Evolutionary conservation across 2,329 filamentous ascomycete species (phyloP), one percentile per base, ranked within the genome.

Genomic region (Daldinia eschscholtzii): DNA sequence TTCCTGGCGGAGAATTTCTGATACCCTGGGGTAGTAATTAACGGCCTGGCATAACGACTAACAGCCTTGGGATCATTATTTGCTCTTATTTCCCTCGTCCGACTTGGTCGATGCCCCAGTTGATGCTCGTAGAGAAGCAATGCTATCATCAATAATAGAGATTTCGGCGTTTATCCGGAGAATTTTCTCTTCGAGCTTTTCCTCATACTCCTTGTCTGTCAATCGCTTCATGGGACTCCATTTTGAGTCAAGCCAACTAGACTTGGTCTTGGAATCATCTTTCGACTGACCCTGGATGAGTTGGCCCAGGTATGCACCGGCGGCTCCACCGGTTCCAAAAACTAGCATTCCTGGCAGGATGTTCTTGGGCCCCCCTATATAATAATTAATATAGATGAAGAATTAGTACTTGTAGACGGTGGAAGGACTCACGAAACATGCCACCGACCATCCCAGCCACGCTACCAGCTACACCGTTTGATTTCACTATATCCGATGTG

Each of bases 91-190:
- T 18, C 65, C 61, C 39, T 55, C 60, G 33, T 26, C 57, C 18
- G 56, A 12, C 41, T 64, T 58, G 18, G 57, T 12, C 28, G 68
- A 42, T 50, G 52, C 35, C 20, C 65, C 42, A 26, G 46, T 63
- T 30, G 69, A 68, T 39, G 67, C 73, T 64, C 74, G 79, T n/a
- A 83, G 70, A 33, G 78, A 77, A 1, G 79, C 87, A 70, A 96
- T 92, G 76, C 87, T 89, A 56, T 96, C 93, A 74, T 96, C 92
- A n/a, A 95, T 81, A 18, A 96, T 78, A 1, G 92, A 88, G 75
- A 96, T 92, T 72, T 95, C 91, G 2, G 89, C 92, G 72, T 96
- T 89, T 4, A 95, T 80, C 65, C 84, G 85, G 37, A 95, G 80
- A 18, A 94, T 78, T 80, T 90, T 93, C 76, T 94, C 91, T 70